Conservation (phyloP, 495 filamentous ascomycete genomes). For the Hypoxylon fragiforme region DNA sequence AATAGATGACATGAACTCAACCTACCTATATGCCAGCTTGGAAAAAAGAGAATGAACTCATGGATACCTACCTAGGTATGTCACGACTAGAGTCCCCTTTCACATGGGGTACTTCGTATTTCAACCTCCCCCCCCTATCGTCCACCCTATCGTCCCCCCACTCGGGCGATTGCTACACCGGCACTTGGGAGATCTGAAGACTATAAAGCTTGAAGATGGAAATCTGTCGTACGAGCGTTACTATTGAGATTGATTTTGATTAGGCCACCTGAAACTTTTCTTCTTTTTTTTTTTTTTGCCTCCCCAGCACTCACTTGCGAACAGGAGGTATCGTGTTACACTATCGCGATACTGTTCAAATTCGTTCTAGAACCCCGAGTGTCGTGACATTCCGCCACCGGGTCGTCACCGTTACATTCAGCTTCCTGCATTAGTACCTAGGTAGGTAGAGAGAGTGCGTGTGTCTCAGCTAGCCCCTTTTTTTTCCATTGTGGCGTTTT, state of each 20-base stretch:
- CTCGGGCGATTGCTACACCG: constrained; percentile 33
- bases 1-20: too few relatives aligned
- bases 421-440: too few relatives aligned
- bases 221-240: constrained; percentile 14
- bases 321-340: constrained; percentile 21
- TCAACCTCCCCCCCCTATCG: constrained; percentile 1
- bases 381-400: constrained; percentile 8
- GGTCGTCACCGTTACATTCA: constrained; percentile 20
- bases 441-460: too few relatives aligned
- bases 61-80: not conserved
- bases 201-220: constrained; percentile 8
- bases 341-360: constrained; percentile 9
- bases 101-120: constrained; percentile 19
- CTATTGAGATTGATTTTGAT: constrained; percentile 2
- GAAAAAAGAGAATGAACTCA: not conserved
- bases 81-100: not conserved
- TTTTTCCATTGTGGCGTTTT: not conserved
- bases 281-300: too few relatives aligned
- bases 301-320: not conserved
- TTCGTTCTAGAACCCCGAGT: constrained; percentile 13
- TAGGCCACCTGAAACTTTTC: too few relatives aligned
- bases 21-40: not conserved
- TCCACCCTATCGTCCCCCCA: constrained; percentile 13
- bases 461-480: not conserved
- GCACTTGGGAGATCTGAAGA: constrained; percentile 8